Conservation (phyloP, 345 rosid genomes). For the Rhodamnia rubescens region DNA sequence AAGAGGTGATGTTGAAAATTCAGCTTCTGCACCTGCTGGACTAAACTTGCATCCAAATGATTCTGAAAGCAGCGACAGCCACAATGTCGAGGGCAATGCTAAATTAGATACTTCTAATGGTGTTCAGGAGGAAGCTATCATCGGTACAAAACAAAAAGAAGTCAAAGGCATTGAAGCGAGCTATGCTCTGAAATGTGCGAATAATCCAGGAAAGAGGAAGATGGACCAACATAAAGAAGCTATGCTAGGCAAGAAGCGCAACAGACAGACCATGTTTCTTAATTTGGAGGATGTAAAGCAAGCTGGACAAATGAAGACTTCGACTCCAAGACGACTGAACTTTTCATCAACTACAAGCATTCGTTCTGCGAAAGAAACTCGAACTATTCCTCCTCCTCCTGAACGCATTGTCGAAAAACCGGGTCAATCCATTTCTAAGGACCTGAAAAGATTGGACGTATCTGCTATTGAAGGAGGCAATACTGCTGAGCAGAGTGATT, state of each 20-base stretch:
- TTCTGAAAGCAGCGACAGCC: conserved; percentile 22
- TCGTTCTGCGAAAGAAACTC: conserved; percentile 76
- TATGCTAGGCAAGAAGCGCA: conserved; percentile 96
- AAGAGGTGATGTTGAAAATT: conserved; percentile 12
- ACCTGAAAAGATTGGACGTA: conserved; percentile 50
- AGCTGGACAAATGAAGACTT: conserved; percentile 58
- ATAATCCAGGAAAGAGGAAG: conserved; percentile 70
- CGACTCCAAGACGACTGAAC: conserved; percentile 72
- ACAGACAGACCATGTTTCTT: conserved; percentile 84
- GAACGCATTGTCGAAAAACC: conserved; percentile 53
- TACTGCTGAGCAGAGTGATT: conserved; percentile 35
- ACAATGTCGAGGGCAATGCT: conserved; percentile 32
- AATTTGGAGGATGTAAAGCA: conserved; percentile 93
- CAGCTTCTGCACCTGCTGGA: conserved; percentile 13
- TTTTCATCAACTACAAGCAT: conserved; percentile 39
- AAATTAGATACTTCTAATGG: conserved; percentile 22
- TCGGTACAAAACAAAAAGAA: conserved; percentile 55
- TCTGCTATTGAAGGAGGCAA: conserved; percentile 40
- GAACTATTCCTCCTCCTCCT: conserved; percentile 25
- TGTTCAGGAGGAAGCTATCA: conserved; percentile 36
- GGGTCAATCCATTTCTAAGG: conserved; percentile 28
- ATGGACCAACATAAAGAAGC: conserved; percentile 89
- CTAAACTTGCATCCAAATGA: conserved; percentile 28
- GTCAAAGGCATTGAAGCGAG: conserved; percentile 75
- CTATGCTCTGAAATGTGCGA: conserved; percentile 58